phyloP scores from a whole-genome alignment of 306 rosid genomes.

The Citrullus mucosospermus region DNA sequence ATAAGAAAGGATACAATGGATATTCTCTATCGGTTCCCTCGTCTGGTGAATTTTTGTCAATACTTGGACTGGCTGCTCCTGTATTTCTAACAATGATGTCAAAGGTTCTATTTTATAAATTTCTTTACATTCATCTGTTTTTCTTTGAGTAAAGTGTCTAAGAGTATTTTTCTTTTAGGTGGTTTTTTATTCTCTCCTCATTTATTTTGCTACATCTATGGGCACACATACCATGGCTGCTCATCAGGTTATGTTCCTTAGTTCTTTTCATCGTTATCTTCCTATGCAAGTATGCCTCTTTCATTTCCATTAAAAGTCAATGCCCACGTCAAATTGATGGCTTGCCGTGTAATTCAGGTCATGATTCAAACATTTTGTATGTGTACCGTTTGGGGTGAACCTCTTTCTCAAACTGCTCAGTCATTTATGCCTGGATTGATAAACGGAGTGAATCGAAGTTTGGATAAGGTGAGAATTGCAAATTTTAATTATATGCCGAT shows the following conservation, averaged over 20 bases:
- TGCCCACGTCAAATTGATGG: constrained; percentile 12
- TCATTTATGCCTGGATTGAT: constrained; percentile 86
- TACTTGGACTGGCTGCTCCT: constrained; percentile 71
- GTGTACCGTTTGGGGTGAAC: constrained; percentile 95
- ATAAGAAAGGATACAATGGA: constrained; percentile 61
- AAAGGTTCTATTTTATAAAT: constrained; percentile 38
- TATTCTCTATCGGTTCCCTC: constrained; percentile 60
- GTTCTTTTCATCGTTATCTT: not conserved
- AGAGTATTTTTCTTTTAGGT: constrained; percentile 33
- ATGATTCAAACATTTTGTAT: constrained; percentile 67
- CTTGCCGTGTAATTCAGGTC: constrained; percentile 40
- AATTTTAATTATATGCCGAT: not conserved
- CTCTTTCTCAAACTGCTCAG: constrained; percentile 94
- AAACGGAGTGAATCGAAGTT: constrained; percentile 46
- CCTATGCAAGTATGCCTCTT: constrained; percentile 8
- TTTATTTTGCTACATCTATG: constrained; percentile 73
- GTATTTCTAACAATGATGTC: constrained; percentile 66
- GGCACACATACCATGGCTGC: constrained; percentile 88
- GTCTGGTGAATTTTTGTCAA: constrained; percentile 33
- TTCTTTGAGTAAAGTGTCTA: not conserved
- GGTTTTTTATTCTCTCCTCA: constrained; percentile 67
- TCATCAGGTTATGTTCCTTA: constrained; percentile 51
- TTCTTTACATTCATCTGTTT: not conserved
- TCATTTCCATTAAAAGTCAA: constrained; percentile 7
- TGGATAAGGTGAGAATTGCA: constrained; percentile 50